phyloP scores from a whole-genome alignment of 2,329 filamentous ascomycete genomes.

The Cladophialophora bantiana region DNA sequence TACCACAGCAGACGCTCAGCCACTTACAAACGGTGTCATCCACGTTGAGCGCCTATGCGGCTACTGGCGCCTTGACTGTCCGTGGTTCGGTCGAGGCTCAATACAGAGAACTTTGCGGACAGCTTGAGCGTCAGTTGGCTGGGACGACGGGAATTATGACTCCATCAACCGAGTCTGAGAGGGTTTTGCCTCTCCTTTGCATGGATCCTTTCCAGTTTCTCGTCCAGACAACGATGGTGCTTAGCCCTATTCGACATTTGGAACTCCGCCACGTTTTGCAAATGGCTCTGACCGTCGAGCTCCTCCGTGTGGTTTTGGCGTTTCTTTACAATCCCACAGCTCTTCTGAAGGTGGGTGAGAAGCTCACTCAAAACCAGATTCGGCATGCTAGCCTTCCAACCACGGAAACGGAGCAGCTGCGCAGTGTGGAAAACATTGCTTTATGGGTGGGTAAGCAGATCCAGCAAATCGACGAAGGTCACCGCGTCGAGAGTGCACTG shows the following conservation, averaged over 20 bases:
- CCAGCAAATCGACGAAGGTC: constrained; percentile 1
- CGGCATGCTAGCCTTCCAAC: constrained; percentile 10
- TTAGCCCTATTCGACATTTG: constrained; percentile 32
- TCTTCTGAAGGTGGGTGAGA: constrained; percentile 27
- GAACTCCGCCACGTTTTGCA: constrained; percentile 73
- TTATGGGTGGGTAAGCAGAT: constrained; percentile 24
- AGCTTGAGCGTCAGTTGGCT: constrained; percentile 27
- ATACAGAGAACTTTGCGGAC: constrained; percentile 69
- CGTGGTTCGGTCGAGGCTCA: constrained; percentile 71
- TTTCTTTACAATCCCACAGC: constrained; percentile 53
- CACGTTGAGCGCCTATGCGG: constrained; percentile 83
- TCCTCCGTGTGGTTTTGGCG: constrained; percentile 77
- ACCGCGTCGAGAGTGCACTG: constrained; percentile 1
- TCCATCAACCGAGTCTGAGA: neutral
- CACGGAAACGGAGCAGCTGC: constrained; percentile 25
- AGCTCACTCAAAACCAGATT: constrained; percentile 19
- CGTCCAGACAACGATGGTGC: constrained; percentile 35
- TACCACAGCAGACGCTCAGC: constrained; percentile 82
- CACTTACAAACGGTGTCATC: constrained; percentile 89
- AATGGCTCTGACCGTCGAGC: constrained; percentile 88
- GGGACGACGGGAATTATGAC: constrained; percentile 51
- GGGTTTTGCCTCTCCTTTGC: constrained; percentile 64
- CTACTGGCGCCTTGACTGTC: constrained; percentile 71
- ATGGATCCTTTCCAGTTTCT: constrained; percentile 59
- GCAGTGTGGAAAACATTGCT: constrained; percentile 25